A percentile compares a stretch with the other conserved stretches of the same genome.
Conservation (phyloP, 1,284 basidiomycete species). For the Neonothopanus nambi region DNA sequence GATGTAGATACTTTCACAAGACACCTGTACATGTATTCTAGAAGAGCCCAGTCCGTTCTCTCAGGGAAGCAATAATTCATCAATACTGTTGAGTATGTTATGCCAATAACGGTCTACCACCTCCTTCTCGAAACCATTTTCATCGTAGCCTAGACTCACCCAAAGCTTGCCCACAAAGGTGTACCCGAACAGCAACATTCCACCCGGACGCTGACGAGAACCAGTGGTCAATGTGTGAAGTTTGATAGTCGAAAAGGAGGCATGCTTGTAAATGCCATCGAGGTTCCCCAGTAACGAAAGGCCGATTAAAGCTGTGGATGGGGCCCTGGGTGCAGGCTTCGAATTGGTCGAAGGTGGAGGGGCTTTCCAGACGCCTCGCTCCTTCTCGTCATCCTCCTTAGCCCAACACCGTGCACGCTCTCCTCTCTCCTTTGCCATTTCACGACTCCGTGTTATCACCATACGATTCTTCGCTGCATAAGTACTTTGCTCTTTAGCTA, state of each 20-base stretch:
- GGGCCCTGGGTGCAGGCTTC: conserved; percentile 22
- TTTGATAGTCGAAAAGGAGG: conserved; percentile 50
- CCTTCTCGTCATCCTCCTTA: conserved; percentile 69
- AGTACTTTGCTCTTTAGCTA: conserved; percentile 66
- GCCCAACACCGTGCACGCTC: conserved; percentile 63
- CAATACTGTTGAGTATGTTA: conserved; percentile 49
- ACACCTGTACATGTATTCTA: too few relatives aligned
- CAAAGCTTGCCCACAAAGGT: conserved; percentile 73
- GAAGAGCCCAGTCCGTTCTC: not conserved
- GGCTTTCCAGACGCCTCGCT: conserved; percentile 41
- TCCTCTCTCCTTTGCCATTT: conserved; percentile 67
- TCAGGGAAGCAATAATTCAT: conserved; percentile 33
- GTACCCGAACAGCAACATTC: conserved; percentile 75
- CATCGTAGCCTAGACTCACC: conserved; percentile 76
- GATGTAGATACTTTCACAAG: too few relatives aligned
- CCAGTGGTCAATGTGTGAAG: conserved; percentile 76
- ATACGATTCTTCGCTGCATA: conserved; percentile 61
- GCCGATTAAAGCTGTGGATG: conserved; percentile 67
- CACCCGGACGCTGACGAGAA: conserved; percentile 70
- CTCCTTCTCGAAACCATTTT: conserved; percentile 64
- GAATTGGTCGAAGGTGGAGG: conserved; percentile 29
- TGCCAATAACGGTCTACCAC: conserved; percentile 60
- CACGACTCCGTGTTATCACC: conserved; percentile 55
- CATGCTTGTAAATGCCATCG: conserved; percentile 75
- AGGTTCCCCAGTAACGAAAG: conserved; percentile 78